These are phyloP conservation scores for Amauroascus niger DNA, from an alignment of 2,329 filamentous ascomycete species.

Conservation along the genomic window DNA sequence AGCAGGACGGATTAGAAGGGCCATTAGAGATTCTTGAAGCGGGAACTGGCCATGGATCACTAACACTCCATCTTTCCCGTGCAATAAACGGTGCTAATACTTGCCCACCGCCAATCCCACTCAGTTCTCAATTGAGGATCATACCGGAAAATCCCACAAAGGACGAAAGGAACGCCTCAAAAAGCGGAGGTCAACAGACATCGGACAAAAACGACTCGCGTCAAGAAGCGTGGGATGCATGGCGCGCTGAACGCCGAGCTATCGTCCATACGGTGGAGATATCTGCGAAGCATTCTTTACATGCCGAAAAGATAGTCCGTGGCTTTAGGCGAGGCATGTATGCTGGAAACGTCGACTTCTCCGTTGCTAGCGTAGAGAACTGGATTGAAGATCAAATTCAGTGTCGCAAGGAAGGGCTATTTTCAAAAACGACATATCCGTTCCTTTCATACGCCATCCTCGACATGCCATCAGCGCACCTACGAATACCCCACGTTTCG, in stretches of 20 bases:
- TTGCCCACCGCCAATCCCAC: conserved; percentile 39
- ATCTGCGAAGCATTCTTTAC: conserved; percentile 50
- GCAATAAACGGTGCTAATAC: conserved; percentile 66
- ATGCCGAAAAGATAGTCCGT: conserved; percentile 55
- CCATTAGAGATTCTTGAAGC: conserved; percentile 70
- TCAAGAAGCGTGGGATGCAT: conserved; percentile 37
- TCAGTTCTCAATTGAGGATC: conserved; percentile 26
- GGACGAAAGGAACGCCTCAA: background rate
- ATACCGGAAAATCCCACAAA: conserved; percentile 14
- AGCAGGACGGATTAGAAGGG: conserved; percentile 24
- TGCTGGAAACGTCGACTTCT: conserved; percentile 60
- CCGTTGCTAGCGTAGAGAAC: conserved; percentile 55
- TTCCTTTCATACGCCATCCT: conserved; percentile 65
- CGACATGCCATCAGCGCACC: conserved; percentile 58
- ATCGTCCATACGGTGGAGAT: conserved; percentile 68
- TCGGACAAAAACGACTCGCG: conserved; percentile 16
- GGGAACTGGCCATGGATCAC: conserved; percentile 71
- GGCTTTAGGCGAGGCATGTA: conserved; percentile 64
- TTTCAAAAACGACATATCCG: conserved; percentile 33
- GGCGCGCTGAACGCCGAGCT: conserved; percentile 49
- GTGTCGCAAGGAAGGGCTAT: conserved; percentile 24
- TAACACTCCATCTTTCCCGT: conserved; percentile 65
- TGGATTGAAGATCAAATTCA: conserved; percentile 51
- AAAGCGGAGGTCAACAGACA: background rate
- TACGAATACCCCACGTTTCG: conserved; percentile 38